Evolutionary conservation across 2,329 filamentous ascomycete species (phyloP), one percentile per base, ranked within the genome.

Genomic region (Aaosphaeria arxii): DNA sequence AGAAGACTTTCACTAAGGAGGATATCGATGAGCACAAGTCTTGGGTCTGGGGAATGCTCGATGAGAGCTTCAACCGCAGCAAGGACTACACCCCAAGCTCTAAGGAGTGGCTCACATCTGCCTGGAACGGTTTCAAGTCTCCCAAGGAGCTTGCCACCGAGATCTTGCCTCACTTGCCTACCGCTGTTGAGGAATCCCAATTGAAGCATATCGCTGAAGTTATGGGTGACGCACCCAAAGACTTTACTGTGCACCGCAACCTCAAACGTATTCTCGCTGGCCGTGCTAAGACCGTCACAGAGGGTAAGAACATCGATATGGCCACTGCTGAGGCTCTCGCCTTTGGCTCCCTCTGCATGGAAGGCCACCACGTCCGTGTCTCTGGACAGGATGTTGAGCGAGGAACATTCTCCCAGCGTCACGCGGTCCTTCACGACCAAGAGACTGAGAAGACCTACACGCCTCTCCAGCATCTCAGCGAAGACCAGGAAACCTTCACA

Each of bases 61-160:
- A 96, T 67, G 92, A 97, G 73, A 96, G 91, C 76, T 99, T 97
- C 74, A 82, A 90, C 64, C 91, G 92, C 74, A 96, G 91, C 74
- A 97, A 95, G 76, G 92, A 99, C 65, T 99, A 99, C 75, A 88
- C 92, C 72, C 90, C 94, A 41, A 95, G 89, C 38, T 89, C 91
- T 57, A 95, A 96, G 77, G 94, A 99, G 75, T 99, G 94, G 94
- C 85, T 96, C 60, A 97, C 94, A 6, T 96, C 91, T 44, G 92
- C 94, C 48, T 99, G 94, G 94, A 95, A 99, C 76, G 92, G 92
- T 54, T 97, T 99, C 85, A 97, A 97, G 79, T 95, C 91, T 31
- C 94, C 94, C 64, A 97, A 96, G 80, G 94, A 99, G 75, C 80
- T 99, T 54, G 91, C 92, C 31, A 94, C 87, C 28, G 94, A 99